phyloP scores from a whole-genome alignment of 345 rosid genomes.

The Sisymbrium irio region DNA sequence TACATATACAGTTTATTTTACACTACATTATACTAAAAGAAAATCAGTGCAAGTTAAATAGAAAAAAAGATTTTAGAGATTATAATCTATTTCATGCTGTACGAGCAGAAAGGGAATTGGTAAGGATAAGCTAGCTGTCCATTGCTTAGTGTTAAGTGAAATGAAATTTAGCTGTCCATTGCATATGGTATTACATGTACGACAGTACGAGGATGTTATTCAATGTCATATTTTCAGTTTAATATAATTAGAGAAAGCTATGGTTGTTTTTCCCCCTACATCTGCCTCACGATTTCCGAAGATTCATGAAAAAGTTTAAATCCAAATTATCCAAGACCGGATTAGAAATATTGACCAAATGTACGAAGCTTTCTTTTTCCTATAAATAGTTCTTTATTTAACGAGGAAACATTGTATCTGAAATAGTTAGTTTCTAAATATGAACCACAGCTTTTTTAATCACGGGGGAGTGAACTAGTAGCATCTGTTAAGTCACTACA shows the following conservation, averaged over 20 bases:
- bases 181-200: too few relatives aligned
- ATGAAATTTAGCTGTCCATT: too few relatives aligned
- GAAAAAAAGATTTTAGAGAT: too few relatives aligned
- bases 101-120: too few relatives aligned
- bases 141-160: too few relatives aligned
- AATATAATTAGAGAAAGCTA: too few relatives aligned
- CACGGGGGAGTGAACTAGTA: neutral
- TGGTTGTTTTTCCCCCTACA: neutral
- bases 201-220: too few relatives aligned
- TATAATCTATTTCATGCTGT: too few relatives aligned
- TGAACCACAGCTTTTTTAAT: neutral
- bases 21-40: neutral
- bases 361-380: neutral
- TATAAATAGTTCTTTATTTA: neutral
- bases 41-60: too few relatives aligned
- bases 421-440: neutral
- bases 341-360: neutral
- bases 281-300: neutral
- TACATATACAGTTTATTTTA: too few relatives aligned
- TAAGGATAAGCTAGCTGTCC: too few relatives aligned
- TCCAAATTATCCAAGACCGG: neutral
- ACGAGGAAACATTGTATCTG: neutral
- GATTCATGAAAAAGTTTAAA: neutral
- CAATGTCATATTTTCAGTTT: too few relatives aligned
- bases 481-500: neutral